Evolutionary conservation across 345 rosid species (phyloP), one percentile per base, ranked within the genome.

Genomic region (Trapa bicornis): DNA sequence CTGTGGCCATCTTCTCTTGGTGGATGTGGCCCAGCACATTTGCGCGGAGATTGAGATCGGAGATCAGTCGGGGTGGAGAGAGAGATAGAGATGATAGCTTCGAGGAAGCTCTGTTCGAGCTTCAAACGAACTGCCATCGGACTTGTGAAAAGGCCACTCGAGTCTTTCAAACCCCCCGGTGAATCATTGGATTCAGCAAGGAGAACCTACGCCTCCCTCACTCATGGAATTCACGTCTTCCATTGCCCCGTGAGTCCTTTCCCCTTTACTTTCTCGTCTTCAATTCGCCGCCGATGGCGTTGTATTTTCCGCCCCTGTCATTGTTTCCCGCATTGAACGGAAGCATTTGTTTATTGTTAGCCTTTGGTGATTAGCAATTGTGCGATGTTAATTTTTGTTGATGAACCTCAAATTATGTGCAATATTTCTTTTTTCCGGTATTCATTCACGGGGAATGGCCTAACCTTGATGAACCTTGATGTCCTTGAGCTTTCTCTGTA

Each of bases 221-320:
- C 80, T 68, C 83, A 86, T 47, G 99, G 99, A 72, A 75, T 91
- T 81, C 97, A 94, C 78, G 86, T 88, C 76, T 94, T 94, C 79
- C 96, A 89, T 41, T 89, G 99, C 77, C 96, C 97, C 0, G 99
- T 94, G 78, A 79, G 78, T 73, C 29, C 64, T 11, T 45, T 22
- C 29, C 39, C n/a, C 36, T 5, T 53, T 33, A 58, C 12, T 68
- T 47, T 52, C 47, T 33, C 45, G 29, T 37, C 58, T 43, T 43
- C 36, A 5, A 42, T 57, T 75, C 8, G 35, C 37, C 45, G 32
- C 45, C 45, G 41, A 1, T 42, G 67, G 29, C 4, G 17, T 42
- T 65, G 52, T 43, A 35, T 58, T 38, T 58, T 33, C 15, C 12
- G 63, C 16, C 35, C n/a, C 22, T 14, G 54, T 50, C 54, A 13